Base-by-base conservation (phyloP, 768 basidiomycete genomes). In the Suillus variegatus region DNA sequence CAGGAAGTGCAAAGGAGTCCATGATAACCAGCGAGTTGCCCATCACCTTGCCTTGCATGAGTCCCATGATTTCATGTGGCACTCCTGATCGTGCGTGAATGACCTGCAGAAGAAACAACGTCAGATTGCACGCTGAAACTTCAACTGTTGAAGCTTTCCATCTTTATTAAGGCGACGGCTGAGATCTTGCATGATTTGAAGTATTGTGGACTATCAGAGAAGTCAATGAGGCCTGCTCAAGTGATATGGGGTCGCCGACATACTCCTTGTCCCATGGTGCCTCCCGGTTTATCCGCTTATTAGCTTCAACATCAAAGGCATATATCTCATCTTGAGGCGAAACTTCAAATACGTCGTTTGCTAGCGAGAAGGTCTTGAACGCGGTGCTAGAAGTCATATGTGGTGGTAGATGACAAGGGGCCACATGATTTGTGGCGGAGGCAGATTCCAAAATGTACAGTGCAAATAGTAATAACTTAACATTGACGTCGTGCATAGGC, bases 51-150 rank as follows among this genome's bases (percentile, higher is more conserved):
- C 96, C 96, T 78, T 97, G 96, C 95, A 99, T 97, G 40, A 99
- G 86, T 12, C 97, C 97, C 97, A 99, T 99, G 74, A 99, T 97
- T 79, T 99, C 97, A 81, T 98, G 94, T 65, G 92, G 91, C 6
- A 97, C 97, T 65, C 97, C 97, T 3, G 97, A 98, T 60, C 97
- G 89, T 40, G 97, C 97, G 76, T 98, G 97, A 75, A 98, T 99
- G 68, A 99, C 92, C 97, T 99, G 78, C 79, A 18, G 80, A 66
- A 16, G 41, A 9, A 20, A 38, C 18, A 61, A n/a, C 43, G 63
- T 67, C 72, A 67, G 40, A 52, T n/a, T 25, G n/a, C 13, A 32
- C 32, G 28, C 49, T 8, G n/a, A 41, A 32, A 62, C 56, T 57
- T 65, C 13, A 25, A 22, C 41, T n/a, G 12, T n/a, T 18, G 20